Percentiles rank a stretch among this genome's conserved stretches.
Evolutionary conservation across 495 filamentous ascomycete genomes (phyloP).

Genomic region (Clavariopsis aquatica): DNA sequence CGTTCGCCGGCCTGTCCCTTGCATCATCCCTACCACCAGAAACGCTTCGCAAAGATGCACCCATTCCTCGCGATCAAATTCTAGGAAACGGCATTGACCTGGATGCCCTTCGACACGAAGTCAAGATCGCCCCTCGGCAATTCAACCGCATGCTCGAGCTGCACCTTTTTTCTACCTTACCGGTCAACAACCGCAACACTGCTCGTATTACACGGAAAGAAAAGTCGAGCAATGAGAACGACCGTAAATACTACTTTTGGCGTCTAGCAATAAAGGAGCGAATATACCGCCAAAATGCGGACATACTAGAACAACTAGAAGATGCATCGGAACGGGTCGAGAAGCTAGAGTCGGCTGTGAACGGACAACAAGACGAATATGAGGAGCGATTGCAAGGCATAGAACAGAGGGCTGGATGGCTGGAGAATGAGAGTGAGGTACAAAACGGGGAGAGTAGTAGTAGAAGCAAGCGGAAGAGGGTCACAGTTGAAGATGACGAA

Average conservation of each 20-base stretch:
- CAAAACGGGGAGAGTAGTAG: slow-evolving; percentile 18
- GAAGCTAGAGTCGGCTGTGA: slow-evolving; percentile 76
- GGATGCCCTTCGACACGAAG: slow-evolving; percentile 60
- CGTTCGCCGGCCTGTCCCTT: slow-evolving; percentile 56
- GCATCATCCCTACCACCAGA: slow-evolving; percentile 48
- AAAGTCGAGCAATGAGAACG: slow-evolving; percentile 55
- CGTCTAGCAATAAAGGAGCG: slow-evolving; percentile 78
- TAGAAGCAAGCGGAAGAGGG: slow-evolving; percentile 51
- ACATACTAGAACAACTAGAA: slow-evolving; percentile 77
- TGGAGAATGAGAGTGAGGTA: slow-evolving; percentile 28
- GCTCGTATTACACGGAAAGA: slow-evolving; percentile 59
- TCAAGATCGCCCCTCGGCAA: slow-evolving; percentile 84
- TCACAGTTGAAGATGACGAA: slow-evolving; percentile 44
- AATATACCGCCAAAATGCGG: slow-evolving; percentile 74
- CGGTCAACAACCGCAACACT: slow-evolving; percentile 60
- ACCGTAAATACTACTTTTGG: slow-evolving; percentile 77
- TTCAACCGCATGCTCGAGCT: slow-evolving; percentile 86
- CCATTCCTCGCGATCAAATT: slow-evolving; percentile 64
- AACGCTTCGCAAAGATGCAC: slow-evolving; percentile 35
- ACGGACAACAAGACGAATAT: slow-evolving; percentile 81
- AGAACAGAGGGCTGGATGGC: slow-evolving; percentile 46
- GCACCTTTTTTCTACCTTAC: slow-evolving; percentile 76
- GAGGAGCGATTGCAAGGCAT: slow-evolving; percentile 62
- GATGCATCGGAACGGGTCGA: slow-evolving; percentile 66
- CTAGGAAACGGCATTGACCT: slow-evolving; percentile 57